These are phyloP conservation scores for Warburgia ugandensis DNA, from an alignment of 164 flowering plant species.

Conservation along the genomic window DNA sequence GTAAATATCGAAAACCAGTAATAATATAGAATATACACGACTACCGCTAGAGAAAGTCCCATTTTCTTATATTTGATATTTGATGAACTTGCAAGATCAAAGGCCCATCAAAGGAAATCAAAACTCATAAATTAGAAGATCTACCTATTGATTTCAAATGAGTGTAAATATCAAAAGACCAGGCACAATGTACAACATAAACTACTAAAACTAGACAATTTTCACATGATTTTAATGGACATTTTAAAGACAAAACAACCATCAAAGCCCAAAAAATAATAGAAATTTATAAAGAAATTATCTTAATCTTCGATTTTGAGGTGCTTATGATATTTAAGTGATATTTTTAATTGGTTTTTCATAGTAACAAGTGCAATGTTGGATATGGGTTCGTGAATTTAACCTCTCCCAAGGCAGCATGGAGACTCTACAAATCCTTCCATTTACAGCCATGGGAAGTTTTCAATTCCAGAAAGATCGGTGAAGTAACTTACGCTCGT, in stretches of 20 bases:
- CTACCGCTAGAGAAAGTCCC: neutral
- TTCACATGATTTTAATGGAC: neutral
- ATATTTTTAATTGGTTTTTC: neutral
- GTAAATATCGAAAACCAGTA: neutral
- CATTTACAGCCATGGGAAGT: slow-evolving; percentile 84
- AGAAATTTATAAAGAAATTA: too few species aligned
- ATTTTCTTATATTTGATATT: neutral
- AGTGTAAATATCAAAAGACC: too few species aligned
- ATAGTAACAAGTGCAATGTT: slow-evolving; percentile 93
- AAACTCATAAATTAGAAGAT: too few species aligned
- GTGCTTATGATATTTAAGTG: too few species aligned
- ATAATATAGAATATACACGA: too few species aligned
- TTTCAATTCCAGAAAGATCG: slow-evolving; percentile 87
- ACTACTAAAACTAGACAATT: neutral
- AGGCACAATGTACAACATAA: too few species aligned
- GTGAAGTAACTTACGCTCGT: slow-evolving; percentile 83
- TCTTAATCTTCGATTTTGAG: too few species aligned
- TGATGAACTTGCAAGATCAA: neutral
- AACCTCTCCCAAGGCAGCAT: slow-evolving; percentile 76
- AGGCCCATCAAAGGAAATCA: neutral
- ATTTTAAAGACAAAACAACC: too few species aligned
- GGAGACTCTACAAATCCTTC: slow-evolving; percentile 80
- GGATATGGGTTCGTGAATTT: slow-evolving; percentile 96
- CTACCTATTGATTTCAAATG: too few species aligned
- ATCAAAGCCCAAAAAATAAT: too few species aligned